Conservation (phyloP, 1,139 yeast species). For the Hanseniaspora uvarum region DNA sequence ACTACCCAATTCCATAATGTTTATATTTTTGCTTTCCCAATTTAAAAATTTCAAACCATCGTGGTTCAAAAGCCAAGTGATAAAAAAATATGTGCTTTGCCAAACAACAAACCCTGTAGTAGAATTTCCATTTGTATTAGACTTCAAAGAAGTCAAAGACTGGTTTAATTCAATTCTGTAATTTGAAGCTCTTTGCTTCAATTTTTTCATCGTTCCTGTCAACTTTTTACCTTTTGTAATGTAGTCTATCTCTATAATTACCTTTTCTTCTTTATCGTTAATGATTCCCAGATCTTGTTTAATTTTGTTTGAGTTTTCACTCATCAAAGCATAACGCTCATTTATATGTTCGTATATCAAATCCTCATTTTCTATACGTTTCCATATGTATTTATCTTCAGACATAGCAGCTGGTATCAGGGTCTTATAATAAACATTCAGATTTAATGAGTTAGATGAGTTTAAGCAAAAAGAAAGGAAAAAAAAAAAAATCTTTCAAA, state of each 20-base stretch:
- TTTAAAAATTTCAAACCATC: constrained; percentile 21
- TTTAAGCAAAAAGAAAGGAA: not conserved
- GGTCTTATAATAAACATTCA: not conserved
- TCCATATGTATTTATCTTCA: not conserved
- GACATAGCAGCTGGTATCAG: not conserved
- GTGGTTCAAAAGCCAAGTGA: constrained; percentile 28
- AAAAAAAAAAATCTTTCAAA: not conserved
- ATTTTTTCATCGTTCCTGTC: not conserved
- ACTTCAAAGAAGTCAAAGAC: constrained; percentile 26
- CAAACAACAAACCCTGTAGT: constrained; percentile 32
- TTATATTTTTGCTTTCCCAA: constrained; percentile 9
- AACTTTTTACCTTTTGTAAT: not conserved
- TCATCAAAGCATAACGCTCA: constrained; percentile 27
- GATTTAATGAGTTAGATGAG: not conserved
- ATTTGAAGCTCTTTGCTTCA: not conserved
- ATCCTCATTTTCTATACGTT: constrained; percentile 20
- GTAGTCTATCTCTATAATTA: constrained; percentile 26
- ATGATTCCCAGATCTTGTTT: constrained; percentile 31
- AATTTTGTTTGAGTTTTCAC: constrained; percentile 22
- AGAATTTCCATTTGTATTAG: constrained; percentile 28
- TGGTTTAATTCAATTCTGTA: constrained; percentile 23
- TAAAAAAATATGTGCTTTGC: constrained; percentile 29
- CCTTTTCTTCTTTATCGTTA: constrained; percentile 16
- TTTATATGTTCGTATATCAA: constrained; percentile 28
- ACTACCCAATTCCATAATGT: constrained; percentile 28